phyloP scores from a whole-genome alignment of 2,329 filamentous ascomycete genomes.

The Fusarium tuaranense region DNA sequence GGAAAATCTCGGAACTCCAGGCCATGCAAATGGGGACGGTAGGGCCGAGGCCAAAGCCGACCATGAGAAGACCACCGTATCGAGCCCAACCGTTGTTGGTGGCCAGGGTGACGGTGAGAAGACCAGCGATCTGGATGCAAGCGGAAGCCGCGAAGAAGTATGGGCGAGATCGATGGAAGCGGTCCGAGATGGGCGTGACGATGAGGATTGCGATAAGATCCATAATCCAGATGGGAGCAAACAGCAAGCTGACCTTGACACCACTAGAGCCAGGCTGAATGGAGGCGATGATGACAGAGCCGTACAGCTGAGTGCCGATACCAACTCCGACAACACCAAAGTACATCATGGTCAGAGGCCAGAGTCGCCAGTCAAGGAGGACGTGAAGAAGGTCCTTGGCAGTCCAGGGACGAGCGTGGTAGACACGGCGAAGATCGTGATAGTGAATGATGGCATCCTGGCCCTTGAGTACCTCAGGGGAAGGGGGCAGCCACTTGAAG shows the following conservation, averaged over 20 bases:
- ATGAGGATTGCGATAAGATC: constrained; percentile 89
- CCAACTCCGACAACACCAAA: constrained; percentile 94
- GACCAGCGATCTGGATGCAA: constrained; percentile 83
- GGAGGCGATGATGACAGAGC: constrained; percentile 84
- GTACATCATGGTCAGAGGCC: constrained; percentile 91
- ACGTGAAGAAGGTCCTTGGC: constrained; percentile 77
- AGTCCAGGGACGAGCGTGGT: constrained; percentile 80
- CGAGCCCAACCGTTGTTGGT: constrained; percentile 79
- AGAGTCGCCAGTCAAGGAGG: constrained; percentile 87
- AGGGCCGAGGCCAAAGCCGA: constrained; percentile 90
- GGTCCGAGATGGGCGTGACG: constrained; percentile 86
- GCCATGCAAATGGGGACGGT: constrained; percentile 95
- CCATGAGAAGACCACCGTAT: constrained; percentile 89
- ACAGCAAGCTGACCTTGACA: constrained; percentile 83
- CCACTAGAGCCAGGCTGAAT: constrained; percentile 80
- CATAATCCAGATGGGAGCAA: constrained; percentile 95
- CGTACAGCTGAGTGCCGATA: constrained; percentile 90
- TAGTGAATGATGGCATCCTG: constrained; percentile 87
- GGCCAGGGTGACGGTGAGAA: constrained; percentile 83
- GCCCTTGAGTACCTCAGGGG: constrained; percentile 78
- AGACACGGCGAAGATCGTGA: constrained; percentile 82
- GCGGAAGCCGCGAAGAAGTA: constrained; percentile 84
- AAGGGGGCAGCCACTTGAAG: constrained; percentile 74
- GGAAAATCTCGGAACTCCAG: constrained; percentile 92
- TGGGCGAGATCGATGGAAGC: constrained; percentile 83